phyloP scores from a whole-genome alignment of 192 early-diverging fungal species.

The Dissophora ornata region DNA sequence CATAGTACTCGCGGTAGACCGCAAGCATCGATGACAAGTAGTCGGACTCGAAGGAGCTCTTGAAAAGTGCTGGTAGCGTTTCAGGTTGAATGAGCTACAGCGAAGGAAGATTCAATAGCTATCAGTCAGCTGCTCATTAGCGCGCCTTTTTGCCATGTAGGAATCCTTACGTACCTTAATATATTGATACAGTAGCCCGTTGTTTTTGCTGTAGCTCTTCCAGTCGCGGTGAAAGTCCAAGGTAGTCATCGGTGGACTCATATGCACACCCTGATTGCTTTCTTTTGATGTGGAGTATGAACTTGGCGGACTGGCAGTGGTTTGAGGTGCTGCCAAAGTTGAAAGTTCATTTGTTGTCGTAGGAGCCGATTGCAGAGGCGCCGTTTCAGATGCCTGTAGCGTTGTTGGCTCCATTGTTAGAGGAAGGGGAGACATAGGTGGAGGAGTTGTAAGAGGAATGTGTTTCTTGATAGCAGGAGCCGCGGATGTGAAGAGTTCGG shows the following conservation, averaged over 20 bases:
- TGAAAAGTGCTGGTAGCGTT: conserved; percentile 53
- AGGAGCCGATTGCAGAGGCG: neutral
- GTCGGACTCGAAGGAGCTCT: conserved; percentile 62
- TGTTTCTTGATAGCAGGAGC: neutral
- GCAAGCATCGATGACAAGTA: conserved; percentile 60
- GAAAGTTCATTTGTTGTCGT: neutral
- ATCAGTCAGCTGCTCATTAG: too few relatives aligned
- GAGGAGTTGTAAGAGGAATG: too few relatives aligned
- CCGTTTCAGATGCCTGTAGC: too few relatives aligned
- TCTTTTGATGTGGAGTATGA: too few relatives aligned
- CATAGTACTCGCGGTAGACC: conserved; percentile 51
- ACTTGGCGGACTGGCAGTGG: too few relatives aligned
- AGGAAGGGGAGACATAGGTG: too few relatives aligned
- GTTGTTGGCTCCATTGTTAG: too few relatives aligned
- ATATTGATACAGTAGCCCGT: conserved; percentile 63
- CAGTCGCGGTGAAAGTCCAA: conserved; percentile 81
- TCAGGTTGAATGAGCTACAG: conserved; percentile 56
- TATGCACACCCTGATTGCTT: neutral
- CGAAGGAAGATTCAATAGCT: neutral
- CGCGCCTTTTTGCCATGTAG: too few relatives aligned
- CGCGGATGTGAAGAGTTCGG: conserved; percentile 17
- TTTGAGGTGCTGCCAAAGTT: too few relatives aligned
- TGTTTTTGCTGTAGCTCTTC: conserved; percentile 66
- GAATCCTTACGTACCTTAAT: conserved; percentile 72
- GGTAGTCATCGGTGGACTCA: conserved; percentile 63